Conservation (phyloP, 2,329 filamentous ascomycete species). For the Hymenoscyphus linearis region DNA sequence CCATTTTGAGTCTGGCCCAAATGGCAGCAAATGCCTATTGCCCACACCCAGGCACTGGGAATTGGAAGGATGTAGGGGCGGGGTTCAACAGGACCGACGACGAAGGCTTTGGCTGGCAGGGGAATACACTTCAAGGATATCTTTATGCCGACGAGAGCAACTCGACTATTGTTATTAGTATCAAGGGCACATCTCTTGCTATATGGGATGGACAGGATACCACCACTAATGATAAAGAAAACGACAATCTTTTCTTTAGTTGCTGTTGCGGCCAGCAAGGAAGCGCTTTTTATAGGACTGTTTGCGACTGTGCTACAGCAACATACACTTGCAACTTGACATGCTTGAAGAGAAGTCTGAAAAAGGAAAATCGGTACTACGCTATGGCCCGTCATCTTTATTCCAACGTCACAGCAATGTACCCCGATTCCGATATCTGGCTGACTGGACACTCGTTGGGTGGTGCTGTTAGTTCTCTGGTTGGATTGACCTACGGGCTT, state of each 20-base stretch:
- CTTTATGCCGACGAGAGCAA: conserved; percentile 85
- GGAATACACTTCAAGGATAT: conserved; percentile 84
- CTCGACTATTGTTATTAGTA: conserved; percentile 79
- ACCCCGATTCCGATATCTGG: conserved; percentile 82
- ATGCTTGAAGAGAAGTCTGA: conserved; percentile 71
- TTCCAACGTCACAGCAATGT: conserved; percentile 83
- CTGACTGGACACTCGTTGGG: conserved; percentile 88
- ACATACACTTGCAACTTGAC: conserved; percentile 91
- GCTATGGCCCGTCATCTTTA: conserved; percentile 84
- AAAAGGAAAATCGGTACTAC: conserved; percentile 86
- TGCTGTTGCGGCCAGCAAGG: conserved; percentile 96
- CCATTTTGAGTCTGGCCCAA: conserved; percentile 74
- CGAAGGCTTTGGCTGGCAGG: conserved; percentile 89
- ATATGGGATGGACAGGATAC: conserved; percentile 97
- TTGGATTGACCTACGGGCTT: conserved; percentile 85
- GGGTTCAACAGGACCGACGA: conserved; percentile 79
- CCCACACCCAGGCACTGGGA: conserved; percentile 59
- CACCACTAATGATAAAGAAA: conserved; percentile 94
- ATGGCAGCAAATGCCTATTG: conserved; percentile 92
- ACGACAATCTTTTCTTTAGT: conserved; percentile 96
- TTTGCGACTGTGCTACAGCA: conserved; percentile 85
- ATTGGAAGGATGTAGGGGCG: conserved; percentile 77
- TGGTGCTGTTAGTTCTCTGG: conserved; percentile 79
- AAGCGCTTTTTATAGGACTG: conserved; percentile 82
- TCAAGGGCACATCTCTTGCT: conserved; percentile 87